phyloP scores from a whole-genome alignment of 2,329 filamentous ascomycete species.

The Byssochlamys sp. region DNA sequence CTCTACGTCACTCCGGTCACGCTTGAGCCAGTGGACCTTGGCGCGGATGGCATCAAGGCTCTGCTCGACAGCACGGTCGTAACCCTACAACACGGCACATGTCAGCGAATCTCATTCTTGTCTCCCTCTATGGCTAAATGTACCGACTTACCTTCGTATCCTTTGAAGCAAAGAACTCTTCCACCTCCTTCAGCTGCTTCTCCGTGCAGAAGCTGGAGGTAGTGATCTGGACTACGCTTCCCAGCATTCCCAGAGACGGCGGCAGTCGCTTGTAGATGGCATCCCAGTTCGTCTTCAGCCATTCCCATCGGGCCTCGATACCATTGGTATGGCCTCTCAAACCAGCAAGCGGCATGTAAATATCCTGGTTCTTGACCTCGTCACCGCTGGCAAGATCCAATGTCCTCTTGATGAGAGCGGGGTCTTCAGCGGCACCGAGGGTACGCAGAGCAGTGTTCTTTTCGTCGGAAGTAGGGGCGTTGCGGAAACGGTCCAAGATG shows the following conservation, averaged over 20 bases:
- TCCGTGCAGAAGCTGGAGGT: constrained; percentile 70
- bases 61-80: constrained; percentile 81
- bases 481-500: constrained; percentile 64
- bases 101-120: not conserved
- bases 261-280: constrained; percentile 69
- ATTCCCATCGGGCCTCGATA: constrained; percentile 69
- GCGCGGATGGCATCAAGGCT: constrained; percentile 74
- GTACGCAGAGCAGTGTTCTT: constrained; percentile 81
- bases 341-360: constrained; percentile 77
- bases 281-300: constrained; percentile 86
- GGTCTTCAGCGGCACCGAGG: constrained; percentile 67
- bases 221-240: constrained; percentile 71
- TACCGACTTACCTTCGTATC: constrained; percentile 59
- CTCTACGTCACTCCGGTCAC: constrained; percentile 69
- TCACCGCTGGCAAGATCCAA: constrained; percentile 64
- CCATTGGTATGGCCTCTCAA: constrained; percentile 69
- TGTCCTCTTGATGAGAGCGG: constrained; percentile 71
- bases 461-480: constrained; percentile 70
- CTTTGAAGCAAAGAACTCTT: constrained; percentile 71
- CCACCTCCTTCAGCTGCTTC: constrained; percentile 64
- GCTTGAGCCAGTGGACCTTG: constrained; percentile 70
- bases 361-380: constrained; percentile 86
- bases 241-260: constrained; percentile 76
- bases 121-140: not conserved
- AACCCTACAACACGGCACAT: constrained; percentile 43